Evolutionary conservation across 2,329 filamentous ascomycete genomes (phyloP).

Genomic region (Pseudogymnoascus sp.): DNA sequence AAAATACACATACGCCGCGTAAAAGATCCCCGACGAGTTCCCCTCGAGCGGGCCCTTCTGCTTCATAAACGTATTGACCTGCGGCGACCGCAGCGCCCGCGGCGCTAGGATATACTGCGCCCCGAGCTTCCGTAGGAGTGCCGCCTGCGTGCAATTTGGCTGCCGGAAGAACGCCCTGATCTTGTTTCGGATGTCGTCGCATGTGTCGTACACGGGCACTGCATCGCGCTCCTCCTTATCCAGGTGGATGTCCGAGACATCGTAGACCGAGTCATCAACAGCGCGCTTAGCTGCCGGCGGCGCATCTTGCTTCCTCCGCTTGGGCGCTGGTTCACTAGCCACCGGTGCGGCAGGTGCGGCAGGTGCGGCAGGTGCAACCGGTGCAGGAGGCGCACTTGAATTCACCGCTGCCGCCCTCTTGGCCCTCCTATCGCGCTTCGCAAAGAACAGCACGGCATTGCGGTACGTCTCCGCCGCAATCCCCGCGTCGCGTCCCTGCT

Average conservation of each 20-base stretch:
- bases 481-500: conserved; percentile 35
- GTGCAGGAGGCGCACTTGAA: neutral
- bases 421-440: conserved; percentile 38
- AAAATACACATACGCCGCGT: conserved; percentile 50
- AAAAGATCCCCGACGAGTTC: conserved; percentile 42
- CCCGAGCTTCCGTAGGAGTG: conserved; percentile 41
- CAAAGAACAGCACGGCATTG: conserved; percentile 39
- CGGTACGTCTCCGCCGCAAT: conserved; percentile 28
- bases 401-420: conserved; percentile 24
- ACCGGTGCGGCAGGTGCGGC: neutral
- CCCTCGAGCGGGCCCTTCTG: conserved; percentile 42
- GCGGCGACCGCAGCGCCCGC: conserved; percentile 34
- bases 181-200: conserved; percentile 50
- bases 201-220: conserved; percentile 48
- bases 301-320: neutral
- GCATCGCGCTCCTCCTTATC: conserved; percentile 38
- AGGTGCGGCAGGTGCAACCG: neutral
- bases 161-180: conserved; percentile 43
- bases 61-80: conserved; percentile 41
- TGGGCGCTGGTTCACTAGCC: neutral
- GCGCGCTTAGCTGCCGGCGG: neutral
- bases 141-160: conserved; percentile 41
- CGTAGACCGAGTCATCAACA: conserved; percentile 21
- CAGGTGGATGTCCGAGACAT: conserved; percentile 37
- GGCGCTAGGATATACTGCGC: conserved; percentile 32